Base-by-base conservation (phyloP, 1,284 basidiomycete species). In the Leucoagaricus sp. region DNA sequence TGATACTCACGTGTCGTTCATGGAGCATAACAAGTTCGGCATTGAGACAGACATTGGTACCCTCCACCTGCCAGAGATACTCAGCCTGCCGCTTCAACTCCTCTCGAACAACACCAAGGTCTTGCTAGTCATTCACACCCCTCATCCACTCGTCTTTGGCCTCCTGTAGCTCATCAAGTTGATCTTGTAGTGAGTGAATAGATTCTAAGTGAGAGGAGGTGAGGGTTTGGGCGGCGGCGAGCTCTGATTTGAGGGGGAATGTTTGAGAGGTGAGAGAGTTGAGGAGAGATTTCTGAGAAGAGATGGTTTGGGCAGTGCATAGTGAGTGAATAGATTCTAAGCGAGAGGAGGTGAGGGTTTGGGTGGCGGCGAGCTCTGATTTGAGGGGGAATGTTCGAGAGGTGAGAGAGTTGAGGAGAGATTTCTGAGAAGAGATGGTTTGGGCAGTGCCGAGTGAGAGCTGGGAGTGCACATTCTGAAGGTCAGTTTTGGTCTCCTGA, bases 31-130 rank as follows among this genome's bases (percentile, higher is more conserved):
- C 71, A 12, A 91, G 62, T 61, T 91, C 87, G 0, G 75, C 66
- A 7, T 66, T 77, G 50, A 90, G 71, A 60, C 77, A 82, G 2
- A 78, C 71, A 59, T 92, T 93, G 5, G 76, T 75, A n/a, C 74
- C 69, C 67, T 93, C 89, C 0, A 92, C n/a, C n/a, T 45, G 75
- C 0, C 82, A 80, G 47, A 88, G 70, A 61, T 91, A 84, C 4
- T 75, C 68, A 0, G 84, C 80, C 60, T 89, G 87, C 1, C 82
- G 80, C 34, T 83, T 77, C 0, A 91, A 74, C 57, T 91, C 87
- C 4, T 83, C 82, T 9, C 82, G 72, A 4, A 89, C 76, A 13
- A 89, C 74, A 0, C 65, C 65, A 80, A 82, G 84, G 59, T 73
- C 77, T 56, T 81, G 79, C 29, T 79, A 76, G 28, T 84, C 82